Conservation (phyloP, 345 rosid genomes). For the Eutrema yunnanense region DNA sequence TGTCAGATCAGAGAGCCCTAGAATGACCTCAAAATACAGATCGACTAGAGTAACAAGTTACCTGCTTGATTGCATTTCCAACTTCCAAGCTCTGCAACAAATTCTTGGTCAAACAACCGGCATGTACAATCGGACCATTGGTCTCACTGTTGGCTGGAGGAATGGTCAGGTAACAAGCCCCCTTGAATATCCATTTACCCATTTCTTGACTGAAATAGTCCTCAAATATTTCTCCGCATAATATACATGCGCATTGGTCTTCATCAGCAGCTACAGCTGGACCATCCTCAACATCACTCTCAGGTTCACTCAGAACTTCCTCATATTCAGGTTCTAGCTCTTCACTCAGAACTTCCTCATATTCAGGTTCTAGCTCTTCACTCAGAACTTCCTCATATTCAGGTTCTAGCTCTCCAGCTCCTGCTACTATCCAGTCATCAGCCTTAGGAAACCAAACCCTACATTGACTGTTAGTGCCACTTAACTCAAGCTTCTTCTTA, state of each 20-base stretch:
- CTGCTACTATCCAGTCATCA: slow-evolving; percentile 63
- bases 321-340: no score
- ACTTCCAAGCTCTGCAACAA: slow-evolving; percentile 49
- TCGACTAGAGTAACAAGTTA: slow-evolving; percentile 25
- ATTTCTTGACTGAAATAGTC: slow-evolving; percentile 57
- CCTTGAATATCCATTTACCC: slow-evolving; percentile 81
- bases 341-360: slow-evolving; percentile 15
- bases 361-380: neutral
- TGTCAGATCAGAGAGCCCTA: neutral
- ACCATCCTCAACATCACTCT: slow-evolving; percentile 33
- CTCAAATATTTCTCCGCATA: slow-evolving; percentile 91
- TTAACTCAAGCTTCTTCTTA: slow-evolving; percentile 34
- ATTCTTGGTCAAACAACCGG: slow-evolving; percentile 46
- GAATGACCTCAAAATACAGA: neutral
- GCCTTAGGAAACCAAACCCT: slow-evolving; percentile 72
- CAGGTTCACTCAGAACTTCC: slow-evolving; percentile 24
- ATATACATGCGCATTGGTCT: slow-evolving; percentile 67
- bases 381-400: slow-evolving; percentile 33
- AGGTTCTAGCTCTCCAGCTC: slow-evolving; percentile 31
- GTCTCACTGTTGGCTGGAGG: slow-evolving; percentile 27
- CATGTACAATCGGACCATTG: slow-evolving; percentile 63
- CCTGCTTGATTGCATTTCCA: slow-evolving; percentile 49
- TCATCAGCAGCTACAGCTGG: slow-evolving; percentile 73
- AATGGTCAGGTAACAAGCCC: slow-evolving; percentile 49
- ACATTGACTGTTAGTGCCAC: slow-evolving; percentile 25